Evolutionary conservation across 1,284 basidiomycete species (phyloP), one percentile per base, ranked within the genome.

Genomic region (Trametes polyzona): DNA sequence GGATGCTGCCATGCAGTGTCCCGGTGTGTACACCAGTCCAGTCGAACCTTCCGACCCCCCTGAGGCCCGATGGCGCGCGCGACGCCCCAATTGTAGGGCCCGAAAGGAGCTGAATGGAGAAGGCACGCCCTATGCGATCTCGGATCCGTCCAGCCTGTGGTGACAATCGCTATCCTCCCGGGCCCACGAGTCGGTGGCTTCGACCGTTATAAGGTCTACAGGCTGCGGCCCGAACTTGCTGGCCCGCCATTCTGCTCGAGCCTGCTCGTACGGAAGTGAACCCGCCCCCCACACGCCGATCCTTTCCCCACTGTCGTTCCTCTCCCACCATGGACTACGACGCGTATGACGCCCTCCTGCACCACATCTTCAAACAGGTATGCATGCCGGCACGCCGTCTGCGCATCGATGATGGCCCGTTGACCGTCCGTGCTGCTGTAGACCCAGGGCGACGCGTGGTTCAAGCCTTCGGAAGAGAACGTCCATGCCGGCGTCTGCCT

Each of bases 361-460:
- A 88, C 68, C 84, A 84, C 69, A 81, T 89, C 58, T 88, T 80
- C 71, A 76, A 71, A 62, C 76, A 76, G 60, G 78, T 77, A 36
- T 61, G 64, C 72, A 72, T 44, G 53, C 11, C 12, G 52, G 47
- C 26, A 3, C n/a, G n/a, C 7, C 46, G 44, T 37, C 33, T 17
- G 9, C 26, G 17, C n/a, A 29, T 35, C 21, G 23, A 39, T 46
- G 35, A 44, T 23, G n/a, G n/a, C 16, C 11, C 17, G 11, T n/a
- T 48, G 36, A 9, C 30, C 19, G 1, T 17, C 19, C 10, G n/a
- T 33, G 11, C 17, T 43, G 14, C 54, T 36, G 9, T 56, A 87
- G 82, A 88, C 87, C 0, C 85, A 88, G 69, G 82, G 83, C 3
- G 86, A 88, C 63, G 83, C 86, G 9, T 90, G 87, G 87, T 89